Base-by-base conservation (phyloP, 2,329 filamentous ascomycete genomes). In the Fusarium hainanense region DNA sequence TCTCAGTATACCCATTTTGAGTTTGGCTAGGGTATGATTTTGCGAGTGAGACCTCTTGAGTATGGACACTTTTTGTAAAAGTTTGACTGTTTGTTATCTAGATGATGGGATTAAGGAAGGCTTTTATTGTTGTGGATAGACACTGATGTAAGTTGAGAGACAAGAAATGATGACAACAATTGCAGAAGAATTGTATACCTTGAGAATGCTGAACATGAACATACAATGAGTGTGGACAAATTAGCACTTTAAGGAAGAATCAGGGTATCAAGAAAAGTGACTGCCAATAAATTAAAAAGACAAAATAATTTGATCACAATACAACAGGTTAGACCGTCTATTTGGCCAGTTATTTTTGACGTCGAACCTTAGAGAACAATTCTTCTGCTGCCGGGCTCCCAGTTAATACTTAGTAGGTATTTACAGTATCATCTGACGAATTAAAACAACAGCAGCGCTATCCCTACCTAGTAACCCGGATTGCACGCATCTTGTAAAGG, bases 381-480 rank as follows among this genome's bases (percentile, higher is more conserved):
- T 37, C 18, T 37, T 37, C 34, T 37, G 18, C 34, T 37, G 4
- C 34, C 18, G 21, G 21, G 21, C 21, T n/a, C 12, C 18, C 34
- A 37, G 5, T 11, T 23, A 43, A 21, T 43, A 23, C 14, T 21
- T 21, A 4, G 21, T 23, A 28, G 28, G 28, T 28, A 16, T 25
- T 21, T 34, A 13, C 18, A 40, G 16, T 41, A 41, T 27, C 16
- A 27, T 23, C 23, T 46, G 32, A 48, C 41, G 37, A 44, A 54
- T 50, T 32, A 46, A 57, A 51, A 37, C 32, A 54, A 27, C 52
- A 34, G 21, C 32, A 54, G 34, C 21, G 34, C 50, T 66, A 61
- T 49, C 37, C 49, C 40, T 28, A 52, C 49, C 40, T 34, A 52
- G 43, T 30, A 59, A n/a, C n/a, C n/a, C n/a, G 28, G 27, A 32